Evolutionary conservation across 768 basidiomycete genomes (phyloP), one percentile per base, ranked within the genome.

Genomic region (Floccularia luteovirens): DNA sequence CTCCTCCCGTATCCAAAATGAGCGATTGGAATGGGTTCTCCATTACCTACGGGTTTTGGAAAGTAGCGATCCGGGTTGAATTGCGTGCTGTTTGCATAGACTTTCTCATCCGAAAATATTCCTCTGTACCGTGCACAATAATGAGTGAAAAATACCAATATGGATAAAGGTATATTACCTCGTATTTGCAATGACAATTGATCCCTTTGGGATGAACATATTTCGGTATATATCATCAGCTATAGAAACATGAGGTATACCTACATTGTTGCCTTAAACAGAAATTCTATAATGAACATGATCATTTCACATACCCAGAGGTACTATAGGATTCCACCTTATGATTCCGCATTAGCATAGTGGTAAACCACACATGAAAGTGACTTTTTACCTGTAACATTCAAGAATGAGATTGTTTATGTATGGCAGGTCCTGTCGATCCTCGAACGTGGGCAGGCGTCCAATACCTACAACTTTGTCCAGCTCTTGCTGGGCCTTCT

Each of bases 381-480:
- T 38, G 4, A 16, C 57, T 49, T 31, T 34, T 58, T 60, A 2
- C 28, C 56, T 41, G 17, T 41, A 25, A 3, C 43, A 38, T n/a
- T n/a, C n/a, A n/a, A n/a, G n/a, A n/a, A n/a, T n/a, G n/a, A n/a
- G n/a, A n/a, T n/a, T n/a, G n/a, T n/a, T n/a, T n/a, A n/a, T n/a
- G n/a, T n/a, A n/a, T n/a, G 55, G 55, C 10, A 61, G 43, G 4
- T 43, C 42, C 5, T 41, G 33, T 2, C 50, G 36, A 33, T 61
- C 61, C 11, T 39, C 36, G 25, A 62, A 51, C 12, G 40, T 43
- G 7, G 61, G 61, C 2, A 63, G 48, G n/a, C n/a, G n/a, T n/a
- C n/a, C n/a, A n/a, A n/a, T n/a, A n/a, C n/a, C n/a, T n/a, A n/a
- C n/a, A n/a, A n/a, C n/a, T n/a, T n/a, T n/a, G n/a, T n/a, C n/a